phyloP scores from a whole-genome alignment of 2,329 filamentous ascomycete species.

The Bretziella fagacearum region DNA sequence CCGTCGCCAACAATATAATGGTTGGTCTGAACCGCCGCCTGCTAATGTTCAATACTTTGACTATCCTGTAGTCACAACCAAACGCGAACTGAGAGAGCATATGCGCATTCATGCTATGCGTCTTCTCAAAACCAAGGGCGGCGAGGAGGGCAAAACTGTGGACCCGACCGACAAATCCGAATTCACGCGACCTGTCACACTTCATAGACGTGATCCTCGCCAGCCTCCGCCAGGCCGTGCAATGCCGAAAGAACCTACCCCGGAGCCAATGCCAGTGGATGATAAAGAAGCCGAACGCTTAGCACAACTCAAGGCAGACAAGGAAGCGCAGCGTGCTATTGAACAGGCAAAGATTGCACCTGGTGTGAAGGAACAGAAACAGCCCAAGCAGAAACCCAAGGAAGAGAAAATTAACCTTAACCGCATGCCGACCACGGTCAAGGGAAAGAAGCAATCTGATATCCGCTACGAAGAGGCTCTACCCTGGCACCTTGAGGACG shows the following conservation, averaged over 20 bases:
- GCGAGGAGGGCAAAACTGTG: constrained; percentile 37
- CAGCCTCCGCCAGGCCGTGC: constrained; percentile 46
- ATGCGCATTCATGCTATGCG: constrained; percentile 79
- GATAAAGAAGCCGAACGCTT: constrained; percentile 44
- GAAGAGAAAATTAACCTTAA: constrained; percentile 78
- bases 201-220: constrained; percentile 77
- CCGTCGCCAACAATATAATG: constrained; percentile 31
- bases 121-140: constrained; percentile 42
- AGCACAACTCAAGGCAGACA: constrained; percentile 58
- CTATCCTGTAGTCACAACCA: constrained; percentile 64
- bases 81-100: constrained; percentile 60
- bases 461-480: constrained; percentile 86
- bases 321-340: constrained; percentile 68
- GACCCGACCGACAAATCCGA: constrained; percentile 55
- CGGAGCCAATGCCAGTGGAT: constrained; percentile 29
- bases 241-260: constrained; percentile 35
- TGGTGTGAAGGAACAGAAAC: constrained; percentile 43
- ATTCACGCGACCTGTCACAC: constrained; percentile 72
- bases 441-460: constrained; percentile 55
- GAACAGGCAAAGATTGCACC: constrained; percentile 91
- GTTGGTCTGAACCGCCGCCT: constrained; percentile 37
- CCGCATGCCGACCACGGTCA: constrained; percentile 61
- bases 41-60: constrained; percentile 32
- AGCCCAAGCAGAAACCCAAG: constrained; percentile 46
- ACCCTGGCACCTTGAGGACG: constrained; percentile 94